Base-by-base conservation (phyloP, 179 eudicot genomes). In the Silene noctiflora region DNA sequence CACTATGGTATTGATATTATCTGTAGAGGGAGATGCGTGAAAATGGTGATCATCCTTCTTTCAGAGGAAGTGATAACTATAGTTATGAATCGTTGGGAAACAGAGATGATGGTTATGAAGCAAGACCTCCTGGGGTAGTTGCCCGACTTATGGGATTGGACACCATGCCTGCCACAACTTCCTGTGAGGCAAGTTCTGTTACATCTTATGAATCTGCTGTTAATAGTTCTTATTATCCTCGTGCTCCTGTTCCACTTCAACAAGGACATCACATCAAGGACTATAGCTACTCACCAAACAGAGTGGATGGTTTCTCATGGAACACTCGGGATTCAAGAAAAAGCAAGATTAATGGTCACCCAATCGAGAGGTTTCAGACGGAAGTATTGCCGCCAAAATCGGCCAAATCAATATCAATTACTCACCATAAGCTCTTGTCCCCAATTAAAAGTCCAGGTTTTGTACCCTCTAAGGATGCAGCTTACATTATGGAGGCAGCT, bases 131-230 rank as follows among this genome's bases (percentile, higher is more conserved):
- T 13, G 92, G 98, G 58, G 97, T 95, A 71, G 99, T 95, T 79
- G 99, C 99, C 65, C 90, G 92, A 73, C 97, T 95, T 81, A 95
- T 95, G 99, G 99, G 99, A 77, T 77, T 95, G 84, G 99, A 95
- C 62, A 86, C 95, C 16, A 83, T 95, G 88, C 99, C 99, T 29
- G 83, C 87, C 14, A 78, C 89, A 69, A 73, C 79, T 83, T 74
- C 80, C 71, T 66, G 86, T 75, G 98, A 90, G 77, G 80, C 91
- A 66, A 69, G 66, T 79, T 82, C 79, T 76, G 76, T 86, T 64
- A 83, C 88, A 51, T 84, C 84, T 48, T 75, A 56, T 67, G 95
- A 89, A 59, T 76, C 79, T 51, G 84, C 84, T 70, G 78, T 79
- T 77, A 73, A 79, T 33, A 81, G 85, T 81, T 82, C 90, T 75